Conservation (phyloP, 345 rosid genomes). For the Salix purpurea region DNA sequence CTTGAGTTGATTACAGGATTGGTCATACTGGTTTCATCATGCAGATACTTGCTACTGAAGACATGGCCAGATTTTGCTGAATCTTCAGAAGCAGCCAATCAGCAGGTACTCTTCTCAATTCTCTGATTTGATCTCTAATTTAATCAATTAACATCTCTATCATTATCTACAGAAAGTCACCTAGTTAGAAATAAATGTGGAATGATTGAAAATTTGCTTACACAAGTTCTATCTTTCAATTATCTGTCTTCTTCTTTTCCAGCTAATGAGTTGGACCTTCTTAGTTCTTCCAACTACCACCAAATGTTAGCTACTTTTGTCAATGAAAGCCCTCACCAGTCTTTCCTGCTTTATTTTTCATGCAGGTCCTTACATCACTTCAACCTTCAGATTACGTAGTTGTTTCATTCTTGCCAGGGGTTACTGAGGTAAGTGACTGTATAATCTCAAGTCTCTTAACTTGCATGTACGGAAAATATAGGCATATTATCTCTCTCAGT, state of each 20-base stretch:
- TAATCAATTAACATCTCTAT: background rate
- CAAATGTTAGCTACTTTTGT: no score
- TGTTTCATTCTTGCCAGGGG: conserved; percentile 75
- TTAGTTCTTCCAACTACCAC: no score
- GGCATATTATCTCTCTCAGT: no score
- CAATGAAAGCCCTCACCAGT: no score
- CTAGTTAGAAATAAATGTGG: background rate
- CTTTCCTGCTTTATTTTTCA: background rate
- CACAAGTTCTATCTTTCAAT: background rate
- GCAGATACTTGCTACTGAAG: conserved; percentile 60
- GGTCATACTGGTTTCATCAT: conserved; percentile 65
- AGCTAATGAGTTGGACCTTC: no score
- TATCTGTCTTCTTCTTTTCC: background rate
- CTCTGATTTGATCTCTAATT: background rate
- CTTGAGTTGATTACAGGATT: conserved; percentile 61
- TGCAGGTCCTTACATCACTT: conserved; percentile 79
- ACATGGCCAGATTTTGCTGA: conserved; percentile 79
- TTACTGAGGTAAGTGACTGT: conserved; percentile 58
- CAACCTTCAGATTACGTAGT: conserved; percentile 71
- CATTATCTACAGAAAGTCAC: background rate
- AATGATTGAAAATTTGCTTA: background rate
- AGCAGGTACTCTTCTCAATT: conserved; percentile 46
- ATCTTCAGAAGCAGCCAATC: conserved; percentile 80
- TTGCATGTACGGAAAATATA: no score
- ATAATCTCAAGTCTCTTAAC: background rate